phyloP scores from a whole-genome alignment of 306 rosid genomes.

The Canavalia ensiformis region DNA sequence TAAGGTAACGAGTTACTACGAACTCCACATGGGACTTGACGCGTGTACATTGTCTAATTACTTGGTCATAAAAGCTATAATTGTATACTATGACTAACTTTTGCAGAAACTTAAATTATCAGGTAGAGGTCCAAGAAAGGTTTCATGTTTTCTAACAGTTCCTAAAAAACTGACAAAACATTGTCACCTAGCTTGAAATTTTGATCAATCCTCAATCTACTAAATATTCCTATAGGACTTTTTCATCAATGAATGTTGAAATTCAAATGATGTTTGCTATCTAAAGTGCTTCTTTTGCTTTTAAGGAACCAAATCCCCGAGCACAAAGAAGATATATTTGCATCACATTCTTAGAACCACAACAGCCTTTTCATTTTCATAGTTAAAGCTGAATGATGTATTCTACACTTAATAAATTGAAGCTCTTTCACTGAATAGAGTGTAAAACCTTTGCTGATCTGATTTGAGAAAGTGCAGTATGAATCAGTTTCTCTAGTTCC shows the following conservation, averaged over 20 bases:
- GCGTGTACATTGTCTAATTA: too few species aligned
- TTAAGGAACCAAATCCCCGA: not conserved
- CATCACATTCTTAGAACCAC: not conserved
- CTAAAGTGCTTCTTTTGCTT: not conserved
- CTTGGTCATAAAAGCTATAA: not conserved
- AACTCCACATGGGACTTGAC: too few species aligned
- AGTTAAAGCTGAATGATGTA: not conserved
- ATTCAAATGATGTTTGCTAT: not conserved
- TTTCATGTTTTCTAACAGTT: too few species aligned
- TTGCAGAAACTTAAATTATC: too few species aligned
- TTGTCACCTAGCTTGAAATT: too few species aligned
- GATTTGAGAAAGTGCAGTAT: slow-evolving; percentile 20
- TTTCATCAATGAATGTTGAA: not conserved
- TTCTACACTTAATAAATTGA: not conserved
- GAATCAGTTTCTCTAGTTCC: slow-evolving; percentile 37
- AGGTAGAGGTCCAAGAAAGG: too few species aligned
- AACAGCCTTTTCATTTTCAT: not conserved
- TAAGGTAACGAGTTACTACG: too few species aligned
- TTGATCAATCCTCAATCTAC: not conserved
- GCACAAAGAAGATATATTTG: not conserved
- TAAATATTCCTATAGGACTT: not conserved
- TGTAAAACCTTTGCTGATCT: slow-evolving; percentile 37
- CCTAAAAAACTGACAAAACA: too few species aligned
- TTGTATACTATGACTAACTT: too few species aligned
- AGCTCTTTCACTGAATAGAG: slow-evolving; percentile 7